These are phyloP conservation scores for Metarhizium brunneum DNA, from an alignment of 2,329 filamentous ascomycete genomes.

Conservation along the genomic window DNA sequence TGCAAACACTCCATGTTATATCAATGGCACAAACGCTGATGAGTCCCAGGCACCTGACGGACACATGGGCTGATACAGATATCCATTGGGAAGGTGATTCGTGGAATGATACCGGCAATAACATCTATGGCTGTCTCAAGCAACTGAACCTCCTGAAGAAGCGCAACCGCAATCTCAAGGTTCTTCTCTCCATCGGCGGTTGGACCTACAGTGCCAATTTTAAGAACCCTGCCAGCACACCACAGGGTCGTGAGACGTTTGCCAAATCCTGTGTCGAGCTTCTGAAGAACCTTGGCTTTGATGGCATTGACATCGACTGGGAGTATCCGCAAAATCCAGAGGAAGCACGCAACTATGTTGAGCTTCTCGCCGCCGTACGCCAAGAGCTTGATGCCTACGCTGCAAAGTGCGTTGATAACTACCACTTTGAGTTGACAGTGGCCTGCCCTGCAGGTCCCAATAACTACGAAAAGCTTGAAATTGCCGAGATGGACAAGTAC, in stretches of 20 bases:
- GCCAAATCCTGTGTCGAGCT: conserved; percentile 65
- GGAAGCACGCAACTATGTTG: conserved; percentile 50
- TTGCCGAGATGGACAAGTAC: conserved; percentile 54
- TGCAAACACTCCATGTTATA: background rate
- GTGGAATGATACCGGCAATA: conserved; percentile 64
- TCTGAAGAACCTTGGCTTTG: conserved; percentile 72
- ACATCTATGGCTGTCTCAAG: conserved; percentile 83
- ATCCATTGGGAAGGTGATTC: conserved; percentile 63
- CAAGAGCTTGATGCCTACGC: conserved; percentile 49
- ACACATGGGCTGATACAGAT: conserved; percentile 58
- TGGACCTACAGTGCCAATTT: conserved; percentile 92
- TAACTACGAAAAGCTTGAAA: conserved; percentile 53
- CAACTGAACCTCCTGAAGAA: conserved; percentile 80
- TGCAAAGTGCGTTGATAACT: conserved; percentile 26
- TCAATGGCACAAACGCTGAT: background rate
- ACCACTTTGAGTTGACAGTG: conserved; percentile 56
- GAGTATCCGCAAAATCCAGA: conserved; percentile 49
- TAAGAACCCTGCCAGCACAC: conserved; percentile 60
- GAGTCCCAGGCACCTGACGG: conserved; percentile 39
- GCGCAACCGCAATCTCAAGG: conserved; percentile 71
- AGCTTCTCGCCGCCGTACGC: conserved; percentile 48
- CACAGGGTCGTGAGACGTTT: conserved; percentile 60
- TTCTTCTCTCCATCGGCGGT: conserved; percentile 79
- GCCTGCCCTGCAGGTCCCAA: conserved; percentile 53
- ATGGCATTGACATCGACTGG: conserved; percentile 62